phyloP scores from a whole-genome alignment of 768 basidiomycete genomes.

The Macrolepiota fuliginosa region DNA sequence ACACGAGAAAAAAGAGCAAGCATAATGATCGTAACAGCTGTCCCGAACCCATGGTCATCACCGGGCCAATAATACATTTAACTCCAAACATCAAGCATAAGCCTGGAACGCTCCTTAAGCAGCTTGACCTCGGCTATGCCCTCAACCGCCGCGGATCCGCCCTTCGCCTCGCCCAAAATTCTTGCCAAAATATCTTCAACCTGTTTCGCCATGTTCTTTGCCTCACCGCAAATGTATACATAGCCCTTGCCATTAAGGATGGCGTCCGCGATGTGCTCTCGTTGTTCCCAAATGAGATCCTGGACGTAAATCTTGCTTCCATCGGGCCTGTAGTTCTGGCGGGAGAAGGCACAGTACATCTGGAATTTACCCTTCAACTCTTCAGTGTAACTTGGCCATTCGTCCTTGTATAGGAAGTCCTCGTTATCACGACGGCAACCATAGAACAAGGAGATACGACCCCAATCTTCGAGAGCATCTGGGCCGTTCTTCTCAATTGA shows the following conservation, averaged over 20 bases:
- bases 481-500: constrained; percentile 94
- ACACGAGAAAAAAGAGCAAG: neutral
- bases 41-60: neutral
- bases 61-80: constrained; percentile 39
- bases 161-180: constrained; percentile 92
- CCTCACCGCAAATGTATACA: constrained; percentile 96
- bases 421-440: constrained; percentile 88
- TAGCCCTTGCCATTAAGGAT: constrained; percentile 96
- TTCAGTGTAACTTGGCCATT: constrained; percentile 86
- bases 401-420: constrained; percentile 93
- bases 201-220: constrained; percentile 92
- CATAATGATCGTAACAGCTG: neutral
- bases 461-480: constrained; percentile 94
- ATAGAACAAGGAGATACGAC: constrained; percentile 91
- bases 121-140: constrained; percentile 90
- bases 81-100: constrained; percentile 90
- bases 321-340: constrained; percentile 85
- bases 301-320: constrained; percentile 99
- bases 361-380: constrained; percentile 92
- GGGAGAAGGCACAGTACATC: constrained; percentile 88
- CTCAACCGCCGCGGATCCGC: constrained; percentile 83
- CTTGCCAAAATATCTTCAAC: constrained; percentile 87
- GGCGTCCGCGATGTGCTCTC: constrained; percentile 78
- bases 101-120: constrained; percentile 89
- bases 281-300: constrained; percentile 89